phyloP scores from a whole-genome alignment of 73 alveolate genomes.

The Stentor roeselii region DNA sequence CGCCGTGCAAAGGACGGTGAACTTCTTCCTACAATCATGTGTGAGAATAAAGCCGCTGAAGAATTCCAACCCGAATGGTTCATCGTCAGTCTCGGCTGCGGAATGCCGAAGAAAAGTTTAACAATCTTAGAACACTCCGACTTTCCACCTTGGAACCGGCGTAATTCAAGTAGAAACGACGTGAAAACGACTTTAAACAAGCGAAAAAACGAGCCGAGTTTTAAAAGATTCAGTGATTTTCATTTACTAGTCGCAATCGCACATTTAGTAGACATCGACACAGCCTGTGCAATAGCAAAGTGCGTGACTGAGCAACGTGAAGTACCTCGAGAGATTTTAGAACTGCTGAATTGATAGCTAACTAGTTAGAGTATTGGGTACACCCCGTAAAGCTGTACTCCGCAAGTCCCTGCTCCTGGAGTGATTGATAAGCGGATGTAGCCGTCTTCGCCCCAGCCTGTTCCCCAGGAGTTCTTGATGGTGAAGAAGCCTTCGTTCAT shows the following conservation, averaged over 20 bases:
- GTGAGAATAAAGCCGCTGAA: slow-evolving; percentile 90
- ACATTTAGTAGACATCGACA: slow-evolving; percentile 77
- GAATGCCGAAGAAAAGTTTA: slow-evolving; percentile 66
- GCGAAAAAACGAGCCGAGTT: slow-evolving; percentile 67
- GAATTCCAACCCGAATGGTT: slow-evolving; percentile 99
- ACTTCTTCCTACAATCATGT: slow-evolving; percentile 87
- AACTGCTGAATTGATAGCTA: slow-evolving; percentile 4
- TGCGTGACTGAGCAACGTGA: slow-evolving; percentile 29
- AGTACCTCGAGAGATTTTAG: slow-evolving; percentile 31
- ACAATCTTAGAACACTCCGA: slow-evolving; percentile 89
- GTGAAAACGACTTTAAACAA: slow-evolving; percentile 76
- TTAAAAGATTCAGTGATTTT: slow-evolving; percentile 82
- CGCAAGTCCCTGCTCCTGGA: not conserved
- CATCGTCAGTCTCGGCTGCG: slow-evolving; percentile 82
- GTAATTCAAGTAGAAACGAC: slow-evolving; percentile 37
- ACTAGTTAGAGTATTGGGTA: not conserved
- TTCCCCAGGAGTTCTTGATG: slow-evolving; percentile 54
- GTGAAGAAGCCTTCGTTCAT: slow-evolving; percentile 25
- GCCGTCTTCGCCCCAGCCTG: slow-evolving; percentile 53
- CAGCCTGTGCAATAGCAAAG: slow-evolving; percentile 37
- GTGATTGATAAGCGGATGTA: slow-evolving; percentile 25
- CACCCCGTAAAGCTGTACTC: not conserved
- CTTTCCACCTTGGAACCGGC: slow-evolving; percentile 87
- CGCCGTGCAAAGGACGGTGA: slow-evolving; percentile 88
- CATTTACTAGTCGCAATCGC: slow-evolving; percentile 83